These are phyloP conservation scores for Penicillium canescens DNA, from an alignment of 495 filamentous ascomycete species.

Conservation along the genomic window DNA sequence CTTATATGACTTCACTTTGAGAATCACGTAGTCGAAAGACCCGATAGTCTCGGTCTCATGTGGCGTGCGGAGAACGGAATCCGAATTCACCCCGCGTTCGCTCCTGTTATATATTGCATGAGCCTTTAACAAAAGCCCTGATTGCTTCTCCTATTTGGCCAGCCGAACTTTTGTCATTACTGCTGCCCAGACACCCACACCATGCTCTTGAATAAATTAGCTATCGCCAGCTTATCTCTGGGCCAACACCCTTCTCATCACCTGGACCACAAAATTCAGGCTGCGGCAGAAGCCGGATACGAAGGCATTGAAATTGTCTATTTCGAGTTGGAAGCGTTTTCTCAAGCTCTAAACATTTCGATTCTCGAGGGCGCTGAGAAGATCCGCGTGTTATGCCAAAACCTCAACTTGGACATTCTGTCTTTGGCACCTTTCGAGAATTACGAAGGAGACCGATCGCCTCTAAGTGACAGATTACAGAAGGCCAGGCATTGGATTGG, in stretches of 20 bases:
- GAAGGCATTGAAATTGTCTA: conserved; percentile 70
- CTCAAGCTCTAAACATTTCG: conserved; percentile 31
- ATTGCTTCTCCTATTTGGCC: too few relatives aligned
- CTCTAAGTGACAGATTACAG: conserved; percentile 55
- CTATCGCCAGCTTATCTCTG: conserved; percentile 64
- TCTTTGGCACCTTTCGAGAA: conserved; percentile 74
- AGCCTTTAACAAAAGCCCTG: too few relatives aligned
- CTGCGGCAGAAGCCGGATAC: conserved; percentile 59
- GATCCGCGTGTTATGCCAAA: conserved; percentile 53
- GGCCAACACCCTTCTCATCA: conserved; percentile 63
- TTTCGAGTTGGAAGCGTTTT: conserved; percentile 62
- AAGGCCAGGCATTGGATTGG: conserved; percentile 64
- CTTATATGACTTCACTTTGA: too few relatives aligned
- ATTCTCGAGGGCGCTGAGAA: conserved; percentile 55
- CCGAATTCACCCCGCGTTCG: too few relatives aligned
- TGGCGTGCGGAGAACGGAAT: too few relatives aligned
- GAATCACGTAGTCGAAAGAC: too few relatives aligned
- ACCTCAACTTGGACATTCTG: conserved; percentile 53
- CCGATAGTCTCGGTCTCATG: too few relatives aligned
- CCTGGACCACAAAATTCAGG: conserved; percentile 60
- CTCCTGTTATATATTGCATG: too few relatives aligned
- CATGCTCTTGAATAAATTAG: conserved; percentile 33
- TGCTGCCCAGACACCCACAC: too few relatives aligned
- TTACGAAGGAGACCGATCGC: conserved; percentile 60
- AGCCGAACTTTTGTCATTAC: too few relatives aligned